Conservation (phyloP, 257 asterid species). For the Schizonepeta tenuifolia region DNA sequence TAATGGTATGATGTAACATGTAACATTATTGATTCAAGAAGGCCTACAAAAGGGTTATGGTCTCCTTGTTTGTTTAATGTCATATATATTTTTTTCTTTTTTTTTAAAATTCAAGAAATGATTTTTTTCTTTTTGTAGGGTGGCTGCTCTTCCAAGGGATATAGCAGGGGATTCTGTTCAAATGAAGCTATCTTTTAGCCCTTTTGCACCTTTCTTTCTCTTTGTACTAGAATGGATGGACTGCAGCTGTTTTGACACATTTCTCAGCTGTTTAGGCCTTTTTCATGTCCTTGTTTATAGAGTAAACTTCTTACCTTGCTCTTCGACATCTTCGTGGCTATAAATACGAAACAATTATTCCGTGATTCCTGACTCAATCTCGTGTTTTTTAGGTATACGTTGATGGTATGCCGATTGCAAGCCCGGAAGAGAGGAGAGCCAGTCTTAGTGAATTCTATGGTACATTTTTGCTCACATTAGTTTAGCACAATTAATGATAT, state of each 20-base stretch:
- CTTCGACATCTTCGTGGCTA: background rate
- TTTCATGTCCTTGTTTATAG: constrained; percentile 61
- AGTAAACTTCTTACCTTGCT: constrained; percentile 36
- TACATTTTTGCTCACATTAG: constrained; percentile 8
- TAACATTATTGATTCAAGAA: background rate
- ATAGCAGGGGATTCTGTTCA: constrained; percentile 49
- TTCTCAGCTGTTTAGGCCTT: constrained; percentile 55
- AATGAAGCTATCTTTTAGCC: constrained; percentile 59
- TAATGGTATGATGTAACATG: background rate
- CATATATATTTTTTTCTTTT: no score
- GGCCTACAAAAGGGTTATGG: background rate
- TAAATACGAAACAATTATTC: background rate
- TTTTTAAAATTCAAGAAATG: background rate
- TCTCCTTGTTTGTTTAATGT: background rate
- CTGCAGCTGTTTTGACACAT: constrained; percentile 54
- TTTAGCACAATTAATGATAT: no score
- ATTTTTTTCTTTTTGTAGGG: constrained; percentile 42
- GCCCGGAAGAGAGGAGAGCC: constrained; percentile 63
- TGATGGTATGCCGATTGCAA: constrained; percentile 55
- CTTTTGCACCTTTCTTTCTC: constrained; percentile 58
- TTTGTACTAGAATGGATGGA: constrained; percentile 68
- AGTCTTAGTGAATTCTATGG: constrained; percentile 62
- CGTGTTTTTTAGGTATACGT: constrained; percentile 47
- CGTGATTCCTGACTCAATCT: background rate
- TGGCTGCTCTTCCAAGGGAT: constrained; percentile 60